Evolutionary conservation across 257 asterid species (phyloP), one percentile per base, ranked within the genome.

Genomic region (Lavandula angustifolia): DNA sequence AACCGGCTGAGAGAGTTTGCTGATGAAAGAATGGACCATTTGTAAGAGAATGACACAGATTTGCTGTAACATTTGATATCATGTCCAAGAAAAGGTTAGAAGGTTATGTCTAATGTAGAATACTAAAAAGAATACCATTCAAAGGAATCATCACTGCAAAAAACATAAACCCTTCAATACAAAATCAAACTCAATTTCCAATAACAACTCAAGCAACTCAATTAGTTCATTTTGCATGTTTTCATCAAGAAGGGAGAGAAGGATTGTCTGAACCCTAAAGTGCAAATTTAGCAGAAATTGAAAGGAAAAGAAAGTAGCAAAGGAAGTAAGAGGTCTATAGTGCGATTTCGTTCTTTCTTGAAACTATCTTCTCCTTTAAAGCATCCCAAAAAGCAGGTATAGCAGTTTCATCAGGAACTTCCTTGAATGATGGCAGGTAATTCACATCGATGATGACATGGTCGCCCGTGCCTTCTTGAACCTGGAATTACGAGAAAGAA

Each of bases 391-490:
- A 87, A 51, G 96, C 91, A 50, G 95, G 97, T 56, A 94, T 68
- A 12, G 99, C 99, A 66, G 82, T 81, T 58, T 87, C 91, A 71
- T 90, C 89, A 0, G 99, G 89, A 40, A 94, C 86, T 83, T 94
- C 99, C 77, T 90, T 94, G 82, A 94, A 87, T 4, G 99, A 94
- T 59, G 99, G 99, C 54, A 94, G 89, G 72, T 90, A 90, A 79
- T 94, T 94, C 71, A 94, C 81, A 75, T 87, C 99, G 62, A 94
- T 95, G 51, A 90, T 87, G 65, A 94, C 95, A 72, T 94, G 99
- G 75, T 90, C 99, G 11, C 97, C 95, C 0, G 87, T 84, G 60
- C 81, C 84, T 60, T 90, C 99, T 75, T 94, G 92, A 67, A 94
- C 81, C 99, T 90, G 88, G 35, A 22, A 44, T 63, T 42, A 42